Conservation (phyloP, 1,284 basidiomycete genomes). For the Xerocomus minutiporus region DNA sequence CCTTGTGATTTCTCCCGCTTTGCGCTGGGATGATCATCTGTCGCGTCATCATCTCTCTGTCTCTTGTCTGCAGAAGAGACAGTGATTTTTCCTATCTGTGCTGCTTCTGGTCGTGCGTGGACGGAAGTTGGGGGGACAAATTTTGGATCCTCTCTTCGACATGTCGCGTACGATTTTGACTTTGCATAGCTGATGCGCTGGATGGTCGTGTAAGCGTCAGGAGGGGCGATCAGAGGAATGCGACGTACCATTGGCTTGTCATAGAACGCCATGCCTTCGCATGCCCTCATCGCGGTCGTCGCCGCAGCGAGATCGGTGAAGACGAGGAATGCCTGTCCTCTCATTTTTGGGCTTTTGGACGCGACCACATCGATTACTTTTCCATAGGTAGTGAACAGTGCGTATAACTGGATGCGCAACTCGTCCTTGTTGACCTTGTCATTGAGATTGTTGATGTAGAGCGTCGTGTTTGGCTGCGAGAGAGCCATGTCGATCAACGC, state of each 20-base stretch:
- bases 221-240: conserved; percentile 3
- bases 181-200: conserved; percentile 88
- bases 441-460: conserved; percentile 95
- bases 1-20: conserved; percentile 71
- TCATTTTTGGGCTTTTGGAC: conserved; percentile 82
- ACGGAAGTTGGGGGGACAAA: conserved; percentile 66
- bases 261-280: conserved; percentile 91
- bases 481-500: conserved; percentile 37
- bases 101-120: conserved; percentile 44
- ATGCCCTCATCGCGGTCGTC: conserved; percentile 85
- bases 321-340: conserved; percentile 95
- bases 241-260: conserved; percentile 80
- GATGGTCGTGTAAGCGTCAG: conserved; percentile 12
- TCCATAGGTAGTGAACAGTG: conserved; percentile 91
- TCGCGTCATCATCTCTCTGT: conserved; percentile 58
- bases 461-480: conserved; percentile 77
- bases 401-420: conserved; percentile 77
- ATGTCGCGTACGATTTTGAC: conserved; percentile 78
- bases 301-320: conserved; percentile 87
- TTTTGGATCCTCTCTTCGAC: conserved; percentile 67
- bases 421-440: conserved; percentile 94
- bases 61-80: conserved; percentile 52
- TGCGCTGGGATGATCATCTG: conserved; percentile 49
- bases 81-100: conserved; percentile 37
- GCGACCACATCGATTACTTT: conserved; percentile 92